Evolutionary conservation across 2,329 filamentous ascomycete species (phyloP), one percentile per base, ranked within the genome.

Genomic region (Orbilia ellipsospora): DNA sequence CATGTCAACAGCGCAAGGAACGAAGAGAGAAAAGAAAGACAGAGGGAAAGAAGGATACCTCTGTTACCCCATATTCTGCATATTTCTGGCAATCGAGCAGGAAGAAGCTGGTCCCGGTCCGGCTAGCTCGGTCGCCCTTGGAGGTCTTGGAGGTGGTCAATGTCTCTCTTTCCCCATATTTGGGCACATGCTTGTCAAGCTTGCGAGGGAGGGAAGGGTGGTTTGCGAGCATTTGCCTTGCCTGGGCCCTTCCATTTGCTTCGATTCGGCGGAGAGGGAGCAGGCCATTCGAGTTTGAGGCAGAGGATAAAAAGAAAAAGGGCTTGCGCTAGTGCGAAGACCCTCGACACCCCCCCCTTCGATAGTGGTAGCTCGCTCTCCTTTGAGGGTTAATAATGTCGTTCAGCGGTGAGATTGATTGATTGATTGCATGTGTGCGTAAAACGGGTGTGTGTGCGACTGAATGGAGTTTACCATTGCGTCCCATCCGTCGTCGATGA

Each of bases 61-160:
- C 12, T 36, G n/a, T 62, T 70, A 63, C 66, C 66, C 66, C 66
- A 70, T 70, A 70, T 70, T 51, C 42, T 52, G 20, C 48, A 18
- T 52, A 20, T n/a, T 13, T 48, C 44, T 52, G 23, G 23, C 23
- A 23, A 23, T 23, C 23, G 23, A 23, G 23, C 23, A 23, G 23
- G 23, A 23, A 23, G 23, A 23, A 26, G 44, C 44, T 23, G 16
- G 23, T 8, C 15, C 44, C 4, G 18, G 57, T 44, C 23, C 4
- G 42, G 57, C 57, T 59, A 42, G 55, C 28, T 20, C 16, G 36
- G 20, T 55, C 20, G 52, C 16, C 52, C 52, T 55, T 20, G 52
- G 26, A n/a, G 8, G 52, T n/a, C 26, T 55, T 36, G 31, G 31
- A 1, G 31, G 31, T 13, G n/a, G 50, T 48, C 4, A 20, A 48